Evolutionary conservation across 2,329 filamentous ascomycete genomes (phyloP), one percentile per base, ranked within the genome.

Genomic region (Aureobasidium sp.): DNA sequence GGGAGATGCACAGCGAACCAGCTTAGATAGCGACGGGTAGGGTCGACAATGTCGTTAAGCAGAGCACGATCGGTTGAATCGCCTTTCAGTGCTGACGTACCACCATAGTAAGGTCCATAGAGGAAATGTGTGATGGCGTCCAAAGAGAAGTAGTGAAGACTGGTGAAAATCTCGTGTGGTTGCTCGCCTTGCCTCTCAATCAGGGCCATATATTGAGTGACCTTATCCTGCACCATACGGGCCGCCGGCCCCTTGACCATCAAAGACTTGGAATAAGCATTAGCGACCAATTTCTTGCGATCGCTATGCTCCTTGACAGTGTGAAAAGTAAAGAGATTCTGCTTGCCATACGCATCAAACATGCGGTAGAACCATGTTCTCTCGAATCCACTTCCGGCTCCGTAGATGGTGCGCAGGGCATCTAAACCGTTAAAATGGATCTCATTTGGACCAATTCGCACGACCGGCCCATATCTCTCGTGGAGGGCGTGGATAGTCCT

Each of bases 321-420:
- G 6, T 66, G 64, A 55, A 80, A 79, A 0, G 75, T 77, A 60
- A 80, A 80, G 2, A 80, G 59, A 50, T 79, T 79, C 60, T 71
- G 72, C 8, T 67, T 66, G 0, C 75, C 75, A 45, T 78, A 79
- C 0, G 71, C 74, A 57, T 79, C 75, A 55, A 80, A 80, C 73
- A 80, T 79, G 39, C 72, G 70, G 53, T 80, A 80, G 58, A 79
- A 80, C 1, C 48, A 41, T 0, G 76, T 77, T 34, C 76, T 63
- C 35, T 74, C 75, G 53, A 74, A 80, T 0, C 70, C 70, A 40
- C 70, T 74, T 1, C 78, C 77, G 1, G 77, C 71, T 8, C 77
- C 76, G 61, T 81, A 80, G 19, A 80, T 79, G 0, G 71, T 71
- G n/a, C 71, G 69, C 32, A 79, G 56, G 0, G 77, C 78, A 0